Evolutionary conservation across 2,329 filamentous ascomycete genomes (phyloP).

Genomic region (Penicillium sp.): DNA sequence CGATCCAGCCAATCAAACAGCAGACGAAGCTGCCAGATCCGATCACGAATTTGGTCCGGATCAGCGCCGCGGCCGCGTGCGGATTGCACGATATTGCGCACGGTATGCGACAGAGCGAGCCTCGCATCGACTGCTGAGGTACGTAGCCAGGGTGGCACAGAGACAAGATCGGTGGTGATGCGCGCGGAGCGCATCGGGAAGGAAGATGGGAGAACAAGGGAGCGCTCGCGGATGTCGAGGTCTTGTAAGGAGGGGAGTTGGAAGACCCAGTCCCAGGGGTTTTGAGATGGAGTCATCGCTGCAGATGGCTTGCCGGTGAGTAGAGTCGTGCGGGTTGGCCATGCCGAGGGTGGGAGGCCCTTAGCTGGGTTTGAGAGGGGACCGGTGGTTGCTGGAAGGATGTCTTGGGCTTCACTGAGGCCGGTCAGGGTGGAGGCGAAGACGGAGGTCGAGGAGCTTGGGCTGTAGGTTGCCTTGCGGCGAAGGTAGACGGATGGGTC

Average conservation of each 20-base stretch:
- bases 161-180: conserved; percentile 39
- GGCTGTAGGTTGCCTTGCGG: conserved; percentile 65
- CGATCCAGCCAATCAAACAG: conserved; percentile 66
- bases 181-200: conserved; percentile 30
- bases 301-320: conserved; percentile 21
- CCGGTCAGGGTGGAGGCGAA: conserved; percentile 74
- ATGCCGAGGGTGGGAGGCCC: conserved; percentile 23
- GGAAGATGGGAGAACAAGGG: conserved; percentile 55
- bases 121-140: conserved; percentile 68
- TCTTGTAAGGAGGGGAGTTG: conserved; percentile 53
- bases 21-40: conserved; percentile 60
- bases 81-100: conserved; percentile 33
- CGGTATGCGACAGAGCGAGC: conserved; percentile 60
- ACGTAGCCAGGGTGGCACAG: conserved; percentile 51
- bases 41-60: conserved; percentile 52
- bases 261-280: conserved; percentile 73
- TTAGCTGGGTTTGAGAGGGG: conserved; percentile 24
- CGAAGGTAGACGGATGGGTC: conserved; percentile 74
- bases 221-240: conserved; percentile 64
- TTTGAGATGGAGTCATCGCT: conserved; percentile 33
- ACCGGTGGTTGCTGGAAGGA: conserved; percentile 32
- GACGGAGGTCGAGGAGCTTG: conserved; percentile 48
- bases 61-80: conserved; percentile 31
- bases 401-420: conserved; percentile 59
- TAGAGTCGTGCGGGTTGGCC: conserved; percentile 24